These are phyloP conservation scores for Thielaviopsis cerberus DNA, from an alignment of 2,329 filamentous ascomycete genomes.

Conservation along the genomic window DNA sequence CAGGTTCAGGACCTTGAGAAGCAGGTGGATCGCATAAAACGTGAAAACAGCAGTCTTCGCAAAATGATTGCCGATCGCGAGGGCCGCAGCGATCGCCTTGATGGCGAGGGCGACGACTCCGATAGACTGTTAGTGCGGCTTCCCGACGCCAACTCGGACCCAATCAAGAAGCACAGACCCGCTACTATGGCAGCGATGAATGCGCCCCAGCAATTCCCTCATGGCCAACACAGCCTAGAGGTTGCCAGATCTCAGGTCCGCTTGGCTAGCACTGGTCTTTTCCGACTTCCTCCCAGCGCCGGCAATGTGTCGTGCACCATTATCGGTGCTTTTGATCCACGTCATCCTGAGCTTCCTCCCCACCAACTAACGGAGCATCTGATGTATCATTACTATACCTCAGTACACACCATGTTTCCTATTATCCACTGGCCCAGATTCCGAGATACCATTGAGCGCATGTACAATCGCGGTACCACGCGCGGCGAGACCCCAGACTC, in stretches of 20 bases:
- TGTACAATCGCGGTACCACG: conserved; percentile 49
- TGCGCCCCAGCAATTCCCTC: conserved; percentile 7
- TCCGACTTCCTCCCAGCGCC: conserved; percentile 10
- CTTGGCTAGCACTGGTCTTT: conserved; percentile 10
- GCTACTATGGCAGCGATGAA: conserved; percentile 11
- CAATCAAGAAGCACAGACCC: conserved; percentile 10
- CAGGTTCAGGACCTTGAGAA: conserved; percentile 94
- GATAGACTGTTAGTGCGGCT: conserved; percentile 19
- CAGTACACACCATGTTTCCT: conserved; percentile 64
- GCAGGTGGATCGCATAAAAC: conserved; percentile 62
- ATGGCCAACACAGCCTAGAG: conserved; percentile 9
- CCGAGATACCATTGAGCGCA: conserved; percentile 51
- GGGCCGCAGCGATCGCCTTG: conserved; percentile 31
- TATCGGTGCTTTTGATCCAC: conserved; percentile 26
- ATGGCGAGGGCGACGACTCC: conserved; percentile 32
- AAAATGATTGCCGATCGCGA: conserved; percentile 39
- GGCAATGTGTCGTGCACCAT: conserved; percentile 11
- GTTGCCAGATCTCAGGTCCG: conserved; percentile 11
- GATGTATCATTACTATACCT: conserved; percentile 55
- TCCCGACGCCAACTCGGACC: conserved; percentile 7
- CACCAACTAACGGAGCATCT: conserved; percentile 53
- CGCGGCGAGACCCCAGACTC: conserved; percentile 41
- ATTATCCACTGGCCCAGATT: conserved; percentile 81
- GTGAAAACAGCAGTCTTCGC: conserved; percentile 59
- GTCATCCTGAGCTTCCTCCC: conserved; percentile 48